Base-by-base conservation (phyloP, 768 basidiomycete genomes). In the Hortiboletus flavorubellus region DNA sequence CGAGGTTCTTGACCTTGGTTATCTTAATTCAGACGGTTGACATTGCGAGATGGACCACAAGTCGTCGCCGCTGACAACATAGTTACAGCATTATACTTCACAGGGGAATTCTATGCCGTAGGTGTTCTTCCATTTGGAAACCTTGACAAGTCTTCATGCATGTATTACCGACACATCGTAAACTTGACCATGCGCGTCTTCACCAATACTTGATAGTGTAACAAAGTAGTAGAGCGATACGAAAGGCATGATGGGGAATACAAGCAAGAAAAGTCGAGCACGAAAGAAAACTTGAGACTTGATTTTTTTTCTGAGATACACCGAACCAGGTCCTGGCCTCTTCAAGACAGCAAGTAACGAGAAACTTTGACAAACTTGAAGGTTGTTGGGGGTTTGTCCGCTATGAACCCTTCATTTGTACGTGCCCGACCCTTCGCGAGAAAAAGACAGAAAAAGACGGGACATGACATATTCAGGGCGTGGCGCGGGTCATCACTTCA, bases 211-310 rank as follows among this genome's bases (percentile, higher is more conserved):
- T 71, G 71, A 73, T 69, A 71, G 69, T 64, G 71, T 72, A 71
- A 76, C 68, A 76, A 73, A 72, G 74, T 72, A 74, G 68, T 75
- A 79, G 75, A 72, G 72, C 73, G 73, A 71, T 75, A 75, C 67
- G 73, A 75, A 72, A 73, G 62, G 65, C 67, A 67, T 60, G 63
- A 63, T 57, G 64, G 46, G 59, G 60, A 68, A 63, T 72, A 74
- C 72, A 69, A 77, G 72, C 71, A 76, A 76, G 77, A 81, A 78
- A 80, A 72, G 75, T 74, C 68, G 80, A 73, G 70, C 77, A 77
- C 74, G 76, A 77, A 67, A 77, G 71, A 73, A 79, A 73, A 85
- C 82, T 84, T 85, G 83, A 79, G 83, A 82, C 81, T 85, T 84
- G 81, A 74, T 68, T 75, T 74, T 75, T 26, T 79, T 74, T 79